Percentiles rank a stretch among this genome's conserved stretches.
Evolutionary conservation across 139 green algal genomes (phyloP).

Genomic region (Coelastrella sp.): DNA sequence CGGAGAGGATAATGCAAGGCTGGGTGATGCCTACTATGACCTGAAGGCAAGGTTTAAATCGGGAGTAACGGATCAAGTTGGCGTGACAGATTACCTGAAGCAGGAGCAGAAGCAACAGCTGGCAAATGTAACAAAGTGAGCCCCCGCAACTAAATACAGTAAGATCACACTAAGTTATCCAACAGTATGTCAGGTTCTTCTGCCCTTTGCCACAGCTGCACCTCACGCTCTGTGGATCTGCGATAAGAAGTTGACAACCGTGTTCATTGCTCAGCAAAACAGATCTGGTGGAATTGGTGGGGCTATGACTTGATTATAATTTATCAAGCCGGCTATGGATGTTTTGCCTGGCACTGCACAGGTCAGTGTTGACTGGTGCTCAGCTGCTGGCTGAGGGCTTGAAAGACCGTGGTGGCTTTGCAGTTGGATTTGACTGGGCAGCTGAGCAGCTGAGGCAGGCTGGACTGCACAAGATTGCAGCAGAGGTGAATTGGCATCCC

Average conservation of each 20-base stretch:
- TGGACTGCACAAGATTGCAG: slow-evolving; percentile 41
- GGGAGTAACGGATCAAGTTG: not conserved
- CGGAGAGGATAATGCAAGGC: not conserved
- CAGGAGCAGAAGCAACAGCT: slow-evolving; percentile 67
- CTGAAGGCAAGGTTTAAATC: not conserved
- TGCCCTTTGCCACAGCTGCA: too few relatives aligned
- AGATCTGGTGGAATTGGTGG: too few relatives aligned
- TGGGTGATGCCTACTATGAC: not conserved
- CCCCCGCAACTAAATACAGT: too few relatives aligned
- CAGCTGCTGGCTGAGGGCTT: slow-evolving; percentile 72
- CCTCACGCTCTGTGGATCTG: too few relatives aligned
- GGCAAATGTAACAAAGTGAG: slow-evolving; percentile 54
- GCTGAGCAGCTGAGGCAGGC: slow-evolving; percentile 66
- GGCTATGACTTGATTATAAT: too few relatives aligned
- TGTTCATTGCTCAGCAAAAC: too few relatives aligned
- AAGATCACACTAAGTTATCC: too few relatives aligned
- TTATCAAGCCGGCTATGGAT: too few relatives aligned
- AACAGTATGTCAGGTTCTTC: too few relatives aligned
- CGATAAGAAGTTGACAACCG: too few relatives aligned
- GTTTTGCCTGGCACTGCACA: not conserved
- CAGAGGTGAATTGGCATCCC: slow-evolving; percentile 19
- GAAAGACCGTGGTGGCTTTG: slow-evolving; percentile 66
- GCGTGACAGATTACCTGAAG: slow-evolving; percentile 55
- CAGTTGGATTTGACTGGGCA: slow-evolving; percentile 76
- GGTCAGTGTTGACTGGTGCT: slow-evolving; percentile 70